Conservation (phyloP, 1,284 basidiomycete species). For the Marasmius tenuissimus region DNA sequence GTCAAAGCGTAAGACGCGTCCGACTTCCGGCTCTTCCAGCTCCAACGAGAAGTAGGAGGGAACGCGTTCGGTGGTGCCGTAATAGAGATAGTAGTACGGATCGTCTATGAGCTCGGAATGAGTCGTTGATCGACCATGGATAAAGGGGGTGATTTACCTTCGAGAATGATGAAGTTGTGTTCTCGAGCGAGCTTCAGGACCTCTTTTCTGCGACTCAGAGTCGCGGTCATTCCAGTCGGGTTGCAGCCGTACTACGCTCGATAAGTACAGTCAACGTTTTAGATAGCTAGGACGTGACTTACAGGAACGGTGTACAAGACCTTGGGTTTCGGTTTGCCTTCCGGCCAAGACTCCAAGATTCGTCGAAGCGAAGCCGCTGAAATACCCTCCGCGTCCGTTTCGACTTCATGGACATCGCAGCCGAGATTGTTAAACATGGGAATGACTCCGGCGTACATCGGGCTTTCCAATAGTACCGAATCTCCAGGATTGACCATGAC, state of each 20-base stretch:
- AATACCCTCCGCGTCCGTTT: conserved; percentile 80
- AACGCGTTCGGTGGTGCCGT: conserved; percentile 59
- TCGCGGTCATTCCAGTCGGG: conserved; percentile 80
- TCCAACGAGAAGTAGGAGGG: conserved; percentile 85
- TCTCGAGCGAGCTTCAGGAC: conserved; percentile 75
- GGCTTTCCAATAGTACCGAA: conserved; percentile 65
- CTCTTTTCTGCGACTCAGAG: conserved; percentile 73
- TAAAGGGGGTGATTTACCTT: conserved; percentile 46
- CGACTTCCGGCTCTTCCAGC: conserved; percentile 54
- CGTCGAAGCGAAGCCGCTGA: conserved; percentile 61
- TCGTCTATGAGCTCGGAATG: conserved; percentile 52
- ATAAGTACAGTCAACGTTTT: not conserved
- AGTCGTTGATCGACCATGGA: not conserved
- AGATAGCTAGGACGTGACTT: conserved; percentile 23
- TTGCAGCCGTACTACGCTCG: conserved; percentile 73
- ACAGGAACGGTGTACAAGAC: conserved; percentile 84
- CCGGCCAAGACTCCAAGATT: conserved; percentile 78
- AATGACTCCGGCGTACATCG: conserved; percentile 63
- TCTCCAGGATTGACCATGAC: conserved; percentile 64
- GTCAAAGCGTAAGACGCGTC: conserved; percentile 85
- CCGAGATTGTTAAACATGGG: conserved; percentile 59
- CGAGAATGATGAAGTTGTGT: conserved; percentile 82
- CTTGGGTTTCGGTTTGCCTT: conserved; percentile 72
- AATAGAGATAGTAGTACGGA: conserved; percentile 78
- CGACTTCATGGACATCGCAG: conserved; percentile 70